A percentile compares a stretch with the other conserved stretches of the same genome.
These are phyloP conservation scores for Calamus simplicifolius DNA, from an alignment of 176 grass and related monocot species.

Conservation along the genomic window DNA sequence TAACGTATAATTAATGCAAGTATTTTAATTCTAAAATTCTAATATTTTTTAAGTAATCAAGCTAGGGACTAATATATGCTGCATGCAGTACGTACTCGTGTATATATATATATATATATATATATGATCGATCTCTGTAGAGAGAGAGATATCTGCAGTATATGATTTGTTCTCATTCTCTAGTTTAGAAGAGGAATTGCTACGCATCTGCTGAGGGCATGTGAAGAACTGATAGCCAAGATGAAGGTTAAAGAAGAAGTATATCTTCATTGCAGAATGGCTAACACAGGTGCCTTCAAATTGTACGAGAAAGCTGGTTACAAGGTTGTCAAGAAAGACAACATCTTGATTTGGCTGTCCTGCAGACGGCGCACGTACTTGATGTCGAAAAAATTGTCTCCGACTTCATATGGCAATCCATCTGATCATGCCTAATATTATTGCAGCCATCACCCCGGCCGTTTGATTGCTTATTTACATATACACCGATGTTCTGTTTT, in stretches of 20 bases:
- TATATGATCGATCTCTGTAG: too few relatives aligned
- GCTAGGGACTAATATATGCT: too few relatives aligned
- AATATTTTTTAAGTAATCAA: too few relatives aligned
- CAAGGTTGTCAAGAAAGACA: conserved; percentile 42
- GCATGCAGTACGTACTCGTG: too few relatives aligned
- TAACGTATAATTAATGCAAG: too few relatives aligned
- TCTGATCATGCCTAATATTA: conserved; percentile 11
- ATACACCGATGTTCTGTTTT: too few relatives aligned
- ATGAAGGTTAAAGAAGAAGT: conserved; percentile 49
- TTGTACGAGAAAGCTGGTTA: conserved; percentile 80
- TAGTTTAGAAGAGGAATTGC: conserved; percentile 56
- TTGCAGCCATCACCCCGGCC: conserved; percentile 20
- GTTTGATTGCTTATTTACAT: not conserved
- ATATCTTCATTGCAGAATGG: conserved; percentile 82
- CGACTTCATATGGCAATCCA: conserved; percentile 19
- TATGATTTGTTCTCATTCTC: too few relatives aligned
- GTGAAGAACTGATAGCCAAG: conserved; percentile 53
- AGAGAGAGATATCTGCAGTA: too few relatives aligned
- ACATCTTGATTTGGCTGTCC: conserved; percentile 64
- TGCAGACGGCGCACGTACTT: conserved; percentile 64
- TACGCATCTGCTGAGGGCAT: conserved; percentile 63
- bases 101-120: too few relatives aligned
- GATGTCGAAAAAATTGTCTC: conserved; percentile 53
- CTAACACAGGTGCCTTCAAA: conserved; percentile 50
- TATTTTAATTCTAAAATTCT: too few relatives aligned